Base-by-base conservation (phyloP, 2,329 filamentous ascomycete species). In the Fusarium siculi region DNA sequence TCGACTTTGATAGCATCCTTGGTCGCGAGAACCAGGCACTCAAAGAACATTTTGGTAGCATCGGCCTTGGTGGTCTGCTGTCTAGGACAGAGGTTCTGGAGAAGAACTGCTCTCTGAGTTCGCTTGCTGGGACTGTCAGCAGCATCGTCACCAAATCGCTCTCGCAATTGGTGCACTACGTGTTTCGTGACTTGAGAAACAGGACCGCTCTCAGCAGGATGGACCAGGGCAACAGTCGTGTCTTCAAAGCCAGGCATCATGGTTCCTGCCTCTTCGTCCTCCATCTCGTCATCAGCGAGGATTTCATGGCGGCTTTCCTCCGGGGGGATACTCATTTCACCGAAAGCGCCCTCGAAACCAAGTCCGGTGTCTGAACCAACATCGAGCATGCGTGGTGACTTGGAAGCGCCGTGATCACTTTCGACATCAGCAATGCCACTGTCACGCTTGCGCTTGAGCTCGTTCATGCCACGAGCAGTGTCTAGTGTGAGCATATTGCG, bases 11-110 rank as follows among this genome's bases (percentile, higher is more conserved):
- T 93, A 34, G 96, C 96, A 80, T 99, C 96, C 85, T 99, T 99
- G 46, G 96, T 99, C 9, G 96, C 96, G 52, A 99, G 88, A 7
- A 99, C 96, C 30, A 99, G 87, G 61, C 96, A 92, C 84, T 99
- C 96, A 78, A 99, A 99, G 85, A 99, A 99, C 95, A 99, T 98
- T 87, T 98, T 98, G 47, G 96, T 99, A 1, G 96, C 96, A 78
- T 98, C 96, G 14, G 93, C 93, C 82, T 94, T 93, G 74, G 89
- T 94, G 2, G 96, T 96, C 68, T 89, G 89, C 73, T 87, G 85
- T 82, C 97, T 94, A 1, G 96, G 96, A 39, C 98, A 88, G 53
- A 99, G 88, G 65, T 97, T 93, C 78, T 98, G 96, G 87, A 99
- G 98, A 7, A 97, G 87, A 7, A 97, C 94, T 18, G 90, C 90